Percentiles rank a stretch among this genome's conserved stretches.
These are phyloP conservation scores for Solanum chiquidenum DNA, from an alignment of 257 asterid species.

Conservation along the genomic window DNA sequence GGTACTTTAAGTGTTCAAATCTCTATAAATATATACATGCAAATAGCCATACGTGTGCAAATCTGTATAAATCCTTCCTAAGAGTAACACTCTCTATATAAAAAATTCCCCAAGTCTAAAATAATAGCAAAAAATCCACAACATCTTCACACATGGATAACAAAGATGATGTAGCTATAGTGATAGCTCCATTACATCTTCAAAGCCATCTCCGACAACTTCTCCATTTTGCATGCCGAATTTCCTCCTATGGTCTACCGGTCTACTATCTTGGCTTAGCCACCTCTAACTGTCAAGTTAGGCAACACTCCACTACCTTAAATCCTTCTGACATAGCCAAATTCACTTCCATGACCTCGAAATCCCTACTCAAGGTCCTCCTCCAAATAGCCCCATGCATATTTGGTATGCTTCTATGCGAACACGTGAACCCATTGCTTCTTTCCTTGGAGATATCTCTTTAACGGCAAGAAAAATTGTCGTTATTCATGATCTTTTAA, in stretches of 20 bases:
- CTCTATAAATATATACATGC: too few relatives aligned
- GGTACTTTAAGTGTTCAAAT: too few relatives aligned
- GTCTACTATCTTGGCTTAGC: not conserved
- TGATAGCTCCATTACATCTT: not conserved
- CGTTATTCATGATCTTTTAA: slow-evolving; percentile 16
- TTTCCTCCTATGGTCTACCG: not conserved
- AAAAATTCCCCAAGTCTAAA: too few relatives aligned
- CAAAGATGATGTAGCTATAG: not conserved
- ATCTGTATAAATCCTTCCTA: too few relatives aligned
- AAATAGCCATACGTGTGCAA: too few relatives aligned
- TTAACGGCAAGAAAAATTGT: not conserved
- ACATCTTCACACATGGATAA: not conserved
- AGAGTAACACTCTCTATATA: too few relatives aligned
- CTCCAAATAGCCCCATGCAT: not conserved
- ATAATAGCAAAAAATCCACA: too few relatives aligned
- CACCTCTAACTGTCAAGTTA: not conserved
- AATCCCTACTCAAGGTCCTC: too few relatives aligned
- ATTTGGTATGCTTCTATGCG: not conserved
- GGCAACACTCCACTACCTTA: not conserved
- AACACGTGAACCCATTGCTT: slow-evolving; percentile 10
- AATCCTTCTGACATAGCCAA: not conserved
- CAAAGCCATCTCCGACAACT: slow-evolving; percentile 10
- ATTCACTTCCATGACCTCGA: not conserved
- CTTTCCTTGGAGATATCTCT: not conserved
- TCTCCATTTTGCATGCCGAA: slow-evolving; percentile 2